Conservation (phyloP, 78 protist genomes). For the Goniomonas avonlea region DNA sequence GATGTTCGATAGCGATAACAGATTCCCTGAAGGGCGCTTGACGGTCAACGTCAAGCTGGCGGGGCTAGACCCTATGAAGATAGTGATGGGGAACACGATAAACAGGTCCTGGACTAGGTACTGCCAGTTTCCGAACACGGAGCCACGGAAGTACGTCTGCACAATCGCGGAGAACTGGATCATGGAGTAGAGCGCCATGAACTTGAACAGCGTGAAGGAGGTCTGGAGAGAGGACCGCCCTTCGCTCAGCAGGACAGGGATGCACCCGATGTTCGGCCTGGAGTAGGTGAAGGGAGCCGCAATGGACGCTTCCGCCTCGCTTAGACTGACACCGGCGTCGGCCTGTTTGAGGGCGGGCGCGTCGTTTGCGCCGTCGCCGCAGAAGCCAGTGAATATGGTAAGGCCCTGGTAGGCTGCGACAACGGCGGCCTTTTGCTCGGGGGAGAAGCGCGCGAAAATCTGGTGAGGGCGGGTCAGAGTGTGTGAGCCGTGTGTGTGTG, state of each 20-base stretch:
- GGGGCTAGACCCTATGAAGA: slow-evolving; percentile 60
- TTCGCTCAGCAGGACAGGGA: slow-evolving; percentile 48
- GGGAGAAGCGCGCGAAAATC: slow-evolving; percentile 66
- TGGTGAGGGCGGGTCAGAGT: no score
- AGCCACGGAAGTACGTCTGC: slow-evolving; percentile 8
- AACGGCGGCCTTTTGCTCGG: slow-evolving; percentile 50
- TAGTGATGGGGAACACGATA: slow-evolving; percentile 57
- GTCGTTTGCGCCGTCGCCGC: slow-evolving; percentile 87
- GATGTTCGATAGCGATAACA: no score
- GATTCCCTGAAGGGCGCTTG: no score
- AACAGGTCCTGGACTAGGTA: slow-evolving; percentile 56
- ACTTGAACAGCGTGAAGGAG: slow-evolving; percentile 57
- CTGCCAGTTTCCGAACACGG: slow-evolving; percentile 34
- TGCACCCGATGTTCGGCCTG: slow-evolving; percentile 25
- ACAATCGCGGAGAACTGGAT: slow-evolving; percentile 54
- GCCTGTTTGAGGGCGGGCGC: slow-evolving; percentile 71
- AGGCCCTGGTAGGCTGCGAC: slow-evolving; percentile 7
- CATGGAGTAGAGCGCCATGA: slow-evolving; percentile 51
- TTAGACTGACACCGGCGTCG: slow-evolving; percentile 56
- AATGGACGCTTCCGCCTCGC: slow-evolving; percentile 67
- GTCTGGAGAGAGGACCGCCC: slow-evolving; percentile 67
- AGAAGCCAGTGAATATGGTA: slow-evolving; percentile 33
- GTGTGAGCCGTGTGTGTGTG: no score
- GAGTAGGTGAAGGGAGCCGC: slow-evolving; percentile 77
- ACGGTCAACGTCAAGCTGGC: no score